Conservation (phyloP, 176 grass and related monocot species). For the Musa beccarii region DNA sequence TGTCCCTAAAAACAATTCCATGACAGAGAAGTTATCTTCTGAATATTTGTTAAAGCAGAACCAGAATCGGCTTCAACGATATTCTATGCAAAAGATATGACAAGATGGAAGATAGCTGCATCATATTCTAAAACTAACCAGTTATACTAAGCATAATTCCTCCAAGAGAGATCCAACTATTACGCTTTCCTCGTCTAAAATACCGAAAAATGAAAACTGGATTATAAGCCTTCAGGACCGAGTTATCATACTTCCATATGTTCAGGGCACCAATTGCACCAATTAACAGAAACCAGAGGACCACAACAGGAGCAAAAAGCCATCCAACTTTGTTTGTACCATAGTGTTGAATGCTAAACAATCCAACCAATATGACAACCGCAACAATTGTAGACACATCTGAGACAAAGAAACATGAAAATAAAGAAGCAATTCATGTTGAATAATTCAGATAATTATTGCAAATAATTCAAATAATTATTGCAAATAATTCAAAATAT, state of each 20-base stretch:
- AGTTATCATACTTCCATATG: conserved; percentile 59
- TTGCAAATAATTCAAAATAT: neutral
- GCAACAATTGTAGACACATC: conserved; percentile 74
- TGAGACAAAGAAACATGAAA: conserved; percentile 32
- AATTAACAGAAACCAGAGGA: conserved; percentile 87
- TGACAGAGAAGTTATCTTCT: neutral
- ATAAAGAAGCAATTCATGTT: conserved; percentile 17
- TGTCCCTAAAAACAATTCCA: conserved; percentile 46
- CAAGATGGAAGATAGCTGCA: neutral
- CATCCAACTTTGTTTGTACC: conserved; percentile 94
- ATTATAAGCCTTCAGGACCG: conserved; percentile 81
- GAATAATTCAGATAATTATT: neutral
- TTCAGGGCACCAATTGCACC: conserved; percentile 70
- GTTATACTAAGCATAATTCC: conserved; percentile 94
- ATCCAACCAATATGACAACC: conserved; percentile 72
- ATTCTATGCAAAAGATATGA: too few relatives aligned
- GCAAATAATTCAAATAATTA: neutral
- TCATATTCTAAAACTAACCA: conserved; percentile 28
- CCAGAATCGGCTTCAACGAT: too few relatives aligned
- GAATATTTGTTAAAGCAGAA: neutral
- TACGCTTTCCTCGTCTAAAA: conserved; percentile 39
- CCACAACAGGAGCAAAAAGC: conserved; percentile 87
- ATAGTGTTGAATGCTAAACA: conserved; percentile 96
- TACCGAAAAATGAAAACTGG: conserved; percentile 64
- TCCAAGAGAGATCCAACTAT: conserved; percentile 70